Conservation (phyloP, 148 eudicot genomes). For the Silene uniflora region DNA sequence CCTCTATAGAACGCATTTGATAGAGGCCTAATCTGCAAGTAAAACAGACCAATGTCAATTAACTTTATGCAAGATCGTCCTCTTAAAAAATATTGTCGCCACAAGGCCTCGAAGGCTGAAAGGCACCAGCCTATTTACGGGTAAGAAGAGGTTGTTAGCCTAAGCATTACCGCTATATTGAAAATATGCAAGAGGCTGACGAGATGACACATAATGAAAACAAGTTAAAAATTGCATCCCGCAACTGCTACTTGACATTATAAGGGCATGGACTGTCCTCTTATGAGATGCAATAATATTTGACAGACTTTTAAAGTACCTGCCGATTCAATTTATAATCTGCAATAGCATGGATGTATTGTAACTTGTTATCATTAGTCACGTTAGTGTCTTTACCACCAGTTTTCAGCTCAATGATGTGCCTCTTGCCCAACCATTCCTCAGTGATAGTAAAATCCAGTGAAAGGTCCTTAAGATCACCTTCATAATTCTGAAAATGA, state of each 20-base stretch:
- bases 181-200: no score
- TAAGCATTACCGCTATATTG: background rate
- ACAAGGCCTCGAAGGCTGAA: background rate
- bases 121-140: background rate
- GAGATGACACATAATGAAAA: background rate
- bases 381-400: slow-evolving; percentile 82
- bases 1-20: slow-evolving; percentile 94
- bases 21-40: slow-evolving; percentile 68
- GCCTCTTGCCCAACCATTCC: slow-evolving; percentile 68
- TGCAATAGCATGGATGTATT: slow-evolving; percentile 94
- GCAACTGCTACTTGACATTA: background rate
- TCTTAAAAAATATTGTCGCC: background rate
- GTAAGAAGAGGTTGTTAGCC: background rate
- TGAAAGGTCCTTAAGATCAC: slow-evolving; percentile 78
- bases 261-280: background rate
- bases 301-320: slow-evolving; percentile 37
- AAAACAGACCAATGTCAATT: slow-evolving; percentile 12
- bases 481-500: slow-evolving; percentile 75
- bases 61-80: slow-evolving; percentile 18
- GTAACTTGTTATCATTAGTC: slow-evolving; percentile 90
- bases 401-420: slow-evolving; percentile 76
- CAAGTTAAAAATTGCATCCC: background rate
- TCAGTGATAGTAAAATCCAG: slow-evolving; percentile 92
- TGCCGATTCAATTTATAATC: slow-evolving; percentile 96
- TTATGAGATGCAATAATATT: slow-evolving; percentile 2